These are phyloP conservation scores for Tylopilus felleus DNA, from an alignment of 768 basidiomycete genomes.

Conservation along the genomic window DNA sequence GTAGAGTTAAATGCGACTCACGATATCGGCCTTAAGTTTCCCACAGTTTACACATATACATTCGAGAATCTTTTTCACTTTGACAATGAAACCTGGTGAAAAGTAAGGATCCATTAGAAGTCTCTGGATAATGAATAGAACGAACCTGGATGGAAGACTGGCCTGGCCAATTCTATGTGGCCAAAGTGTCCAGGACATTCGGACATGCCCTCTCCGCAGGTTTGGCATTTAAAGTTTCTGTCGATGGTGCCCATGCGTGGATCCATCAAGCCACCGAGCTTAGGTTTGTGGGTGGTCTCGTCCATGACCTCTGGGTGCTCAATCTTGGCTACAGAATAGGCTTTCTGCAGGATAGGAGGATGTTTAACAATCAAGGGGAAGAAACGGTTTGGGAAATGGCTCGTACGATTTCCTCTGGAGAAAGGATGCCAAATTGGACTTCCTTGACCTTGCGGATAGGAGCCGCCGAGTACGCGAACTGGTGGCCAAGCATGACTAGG, in stretches of 20 bases:
- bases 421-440: constrained; percentile 98
- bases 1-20: constrained; percentile 83
- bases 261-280: constrained; percentile 94
- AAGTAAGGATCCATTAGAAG: not conserved
- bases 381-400: not conserved
- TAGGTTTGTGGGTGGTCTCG: constrained; percentile 85
- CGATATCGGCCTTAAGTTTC: constrained; percentile 94
- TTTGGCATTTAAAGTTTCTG: constrained; percentile 98
- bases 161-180: constrained; percentile 93
- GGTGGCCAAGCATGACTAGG: constrained; percentile 74
- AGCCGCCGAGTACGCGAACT: constrained; percentile 89
- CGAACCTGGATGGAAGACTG: constrained; percentile 96
- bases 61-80: constrained; percentile 99
- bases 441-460: constrained; percentile 95
- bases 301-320: constrained; percentile 99
- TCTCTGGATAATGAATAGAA: constrained; percentile 13
- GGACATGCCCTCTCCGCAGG: constrained; percentile 99
- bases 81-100: constrained; percentile 81
- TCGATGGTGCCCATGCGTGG: constrained; percentile 98
- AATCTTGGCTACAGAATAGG: constrained; percentile 96
- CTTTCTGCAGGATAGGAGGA: constrained; percentile 66
- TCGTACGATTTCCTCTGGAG: constrained; percentile 94
- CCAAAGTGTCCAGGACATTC: constrained; percentile 99
- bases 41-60: constrained; percentile 99
- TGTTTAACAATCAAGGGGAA: constrained; percentile 5